These are phyloP conservation scores for Calendula officinalis DNA, from an alignment of 129 eudicot genomes.

Conservation along the genomic window DNA sequence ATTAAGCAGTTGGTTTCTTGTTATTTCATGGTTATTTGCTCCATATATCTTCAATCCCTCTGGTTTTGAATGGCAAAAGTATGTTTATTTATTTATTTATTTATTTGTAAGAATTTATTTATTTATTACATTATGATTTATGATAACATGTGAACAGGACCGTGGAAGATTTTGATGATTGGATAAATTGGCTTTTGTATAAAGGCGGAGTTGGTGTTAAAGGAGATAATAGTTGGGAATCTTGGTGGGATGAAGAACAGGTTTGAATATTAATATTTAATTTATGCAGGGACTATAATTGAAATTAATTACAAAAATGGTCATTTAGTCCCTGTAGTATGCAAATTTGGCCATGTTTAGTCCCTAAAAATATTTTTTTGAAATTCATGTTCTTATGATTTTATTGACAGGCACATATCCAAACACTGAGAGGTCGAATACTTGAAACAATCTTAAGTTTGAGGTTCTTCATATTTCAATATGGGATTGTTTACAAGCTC, in stretches of 20 bases:
- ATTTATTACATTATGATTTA: conserved; percentile 5
- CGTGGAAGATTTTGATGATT: conserved; percentile 97
- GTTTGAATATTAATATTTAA: conserved; percentile 33
- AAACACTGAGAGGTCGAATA: conserved; percentile 82
- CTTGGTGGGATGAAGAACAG: conserved; percentile 99
- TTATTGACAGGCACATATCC: conserved; percentile 78
- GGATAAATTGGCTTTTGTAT: conserved; percentile 96
- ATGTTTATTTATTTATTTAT: conserved; percentile 8
- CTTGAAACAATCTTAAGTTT: conserved; percentile 90
- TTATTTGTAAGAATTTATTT: not conserved
- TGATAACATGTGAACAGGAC: conserved; percentile 58
- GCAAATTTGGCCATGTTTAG: no score
- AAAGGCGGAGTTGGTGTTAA: conserved; percentile 98
- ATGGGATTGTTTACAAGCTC: conserved; percentile 95
- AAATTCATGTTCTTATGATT: not conserved
- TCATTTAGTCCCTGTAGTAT: no score
- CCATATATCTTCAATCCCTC: conserved; percentile 98
- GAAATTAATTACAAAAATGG: no score
- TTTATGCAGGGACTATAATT: no score
- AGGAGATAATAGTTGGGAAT: conserved; percentile 98
- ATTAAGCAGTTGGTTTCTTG: conserved; percentile 97
- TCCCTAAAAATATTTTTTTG: not conserved
- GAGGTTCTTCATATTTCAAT: conserved; percentile 88
- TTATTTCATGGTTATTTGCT: conserved; percentile 95
- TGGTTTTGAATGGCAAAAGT: conserved; percentile 99